Evolutionary conservation across 495 filamentous ascomycete species (phyloP), one percentile per base, ranked within the genome.

Genomic region (Pseudevernia furfuracea): DNA sequence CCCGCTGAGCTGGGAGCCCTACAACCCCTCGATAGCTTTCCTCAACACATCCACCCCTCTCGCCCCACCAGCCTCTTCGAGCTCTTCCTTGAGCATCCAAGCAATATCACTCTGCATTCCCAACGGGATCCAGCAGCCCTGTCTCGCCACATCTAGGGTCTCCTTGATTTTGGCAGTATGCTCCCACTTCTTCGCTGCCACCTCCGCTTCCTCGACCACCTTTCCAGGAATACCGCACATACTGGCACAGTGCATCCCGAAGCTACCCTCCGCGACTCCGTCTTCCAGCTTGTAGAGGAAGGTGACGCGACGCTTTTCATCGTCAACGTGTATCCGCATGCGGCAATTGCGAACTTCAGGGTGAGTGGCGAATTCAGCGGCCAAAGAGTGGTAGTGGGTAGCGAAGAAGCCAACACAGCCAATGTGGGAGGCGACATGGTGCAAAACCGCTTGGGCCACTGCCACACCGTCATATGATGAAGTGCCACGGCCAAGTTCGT

Each of bases 231-330:
- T 97, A 1, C 95, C 95, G 66, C 95, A 99, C 94, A 97, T 99
- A 43, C 89, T 84, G 3, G 95, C 95, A 73, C 95, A 99, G 74
- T 97, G 95, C 95, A 99, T 99, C 68, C 95, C 95, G 76, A 97
- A 97, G 69, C 89, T 94, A 2, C 95, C 95, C 76, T 97, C 95
- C 4, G 95, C 95, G 46, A 99, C 92, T 11, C 95, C 95, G 28
- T 89, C 83, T 76, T 97, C 95, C 0, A 99, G 81, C 71, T 93
- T 94, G 74, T 99, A 99, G 62, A 99, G 74, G 76, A 97, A 99
- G 0, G 94, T 96, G 37, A 99, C 84, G 19, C 87, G 83, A 36
- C 89, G 80, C 56, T 88, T 81, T 48, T 79, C 82, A n/a, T 96
- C 90, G 69, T 99, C 93, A 23, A 97, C 95, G 56, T 90, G 81